Conservation (phyloP, 106 monocot genomes). For the Acanthochlamys bracteata region DNA sequence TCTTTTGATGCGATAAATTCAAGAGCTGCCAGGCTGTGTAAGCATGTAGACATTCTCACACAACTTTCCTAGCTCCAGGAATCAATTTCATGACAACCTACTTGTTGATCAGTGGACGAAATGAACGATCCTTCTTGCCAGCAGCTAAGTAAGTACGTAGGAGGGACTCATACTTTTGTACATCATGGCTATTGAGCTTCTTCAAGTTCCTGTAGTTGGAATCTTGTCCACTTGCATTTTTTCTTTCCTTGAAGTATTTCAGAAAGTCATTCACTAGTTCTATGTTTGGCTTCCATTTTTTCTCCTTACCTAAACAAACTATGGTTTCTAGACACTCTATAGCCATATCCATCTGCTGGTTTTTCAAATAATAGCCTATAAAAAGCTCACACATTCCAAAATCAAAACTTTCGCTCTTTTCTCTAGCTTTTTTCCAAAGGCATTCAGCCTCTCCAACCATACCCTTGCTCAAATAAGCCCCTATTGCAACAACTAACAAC, state of each 20-base stretch:
- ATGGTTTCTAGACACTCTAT: conserved; percentile 13
- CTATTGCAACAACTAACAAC: conserved; percentile 18
- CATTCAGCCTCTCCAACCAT: conserved; percentile 26
- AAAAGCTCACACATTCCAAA: conserved; percentile 20
- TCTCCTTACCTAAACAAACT: background rate
- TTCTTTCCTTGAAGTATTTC: conserved; percentile 27
- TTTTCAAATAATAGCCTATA: conserved; percentile 26
- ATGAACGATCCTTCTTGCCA: conserved; percentile 15
- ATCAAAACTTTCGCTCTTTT: conserved; percentile 11
- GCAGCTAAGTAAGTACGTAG: conserved; percentile 12
- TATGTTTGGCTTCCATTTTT: conserved; percentile 21
- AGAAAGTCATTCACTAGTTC: conserved; percentile 33
- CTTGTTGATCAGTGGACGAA: too few species aligned
- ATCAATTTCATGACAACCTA: too few species aligned
- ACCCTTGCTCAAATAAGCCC: conserved; percentile 14
- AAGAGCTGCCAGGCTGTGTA: too few species aligned
- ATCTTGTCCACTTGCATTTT: conserved; percentile 37
- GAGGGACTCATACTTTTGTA: conserved; percentile 12
- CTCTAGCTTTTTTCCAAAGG: conserved; percentile 11
- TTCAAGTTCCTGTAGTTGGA: conserved; percentile 36
- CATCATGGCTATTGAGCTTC: conserved; percentile 23
- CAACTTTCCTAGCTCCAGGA: too few species aligned
- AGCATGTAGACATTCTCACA: too few species aligned
- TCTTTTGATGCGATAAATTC: too few species aligned
- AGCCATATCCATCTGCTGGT: conserved; percentile 10